Evolutionary conservation across 306 rosid species (phyloP).

Genomic region (Oemleria cerasiformis): DNA sequence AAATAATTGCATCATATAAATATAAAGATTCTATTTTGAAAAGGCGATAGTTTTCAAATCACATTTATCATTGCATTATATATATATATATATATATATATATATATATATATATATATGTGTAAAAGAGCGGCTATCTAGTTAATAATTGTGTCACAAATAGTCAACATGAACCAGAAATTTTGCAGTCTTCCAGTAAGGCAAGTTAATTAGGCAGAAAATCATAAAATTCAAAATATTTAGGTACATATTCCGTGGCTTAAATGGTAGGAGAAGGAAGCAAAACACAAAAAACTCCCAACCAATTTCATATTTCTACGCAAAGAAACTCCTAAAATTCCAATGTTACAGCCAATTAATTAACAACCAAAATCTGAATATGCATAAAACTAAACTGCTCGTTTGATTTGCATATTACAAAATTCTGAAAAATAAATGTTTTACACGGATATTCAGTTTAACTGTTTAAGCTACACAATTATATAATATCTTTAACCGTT

Average conservation of each 20-base stretch:
- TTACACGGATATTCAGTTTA: too few species aligned
- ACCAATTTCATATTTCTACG: constrained; percentile 9
- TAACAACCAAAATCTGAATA: background rate
- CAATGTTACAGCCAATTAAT: background rate
- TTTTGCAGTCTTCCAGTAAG: background rate
- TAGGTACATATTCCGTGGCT: background rate
- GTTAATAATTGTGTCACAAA: background rate
- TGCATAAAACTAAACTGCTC: too few species aligned
- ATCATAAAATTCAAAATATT: background rate
- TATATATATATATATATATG: too few species aligned
- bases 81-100: too few species aligned
- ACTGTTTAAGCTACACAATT: too few species aligned
- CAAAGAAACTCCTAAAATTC: background rate
- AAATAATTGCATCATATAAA: too few species aligned
- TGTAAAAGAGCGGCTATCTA: background rate
- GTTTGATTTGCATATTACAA: too few species aligned
- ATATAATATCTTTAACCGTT: too few species aligned
- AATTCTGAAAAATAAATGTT: too few species aligned
- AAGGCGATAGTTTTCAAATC: background rate
- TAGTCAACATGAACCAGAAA: background rate
- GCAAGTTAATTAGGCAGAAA: background rate
- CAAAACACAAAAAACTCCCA: background rate
- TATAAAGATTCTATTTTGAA: too few species aligned
- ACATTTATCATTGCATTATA: too few species aligned
- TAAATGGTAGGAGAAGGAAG: background rate